phyloP scores from a whole-genome alignment of 2,329 filamentous ascomycete species.

The Arthroderma sp. region DNA sequence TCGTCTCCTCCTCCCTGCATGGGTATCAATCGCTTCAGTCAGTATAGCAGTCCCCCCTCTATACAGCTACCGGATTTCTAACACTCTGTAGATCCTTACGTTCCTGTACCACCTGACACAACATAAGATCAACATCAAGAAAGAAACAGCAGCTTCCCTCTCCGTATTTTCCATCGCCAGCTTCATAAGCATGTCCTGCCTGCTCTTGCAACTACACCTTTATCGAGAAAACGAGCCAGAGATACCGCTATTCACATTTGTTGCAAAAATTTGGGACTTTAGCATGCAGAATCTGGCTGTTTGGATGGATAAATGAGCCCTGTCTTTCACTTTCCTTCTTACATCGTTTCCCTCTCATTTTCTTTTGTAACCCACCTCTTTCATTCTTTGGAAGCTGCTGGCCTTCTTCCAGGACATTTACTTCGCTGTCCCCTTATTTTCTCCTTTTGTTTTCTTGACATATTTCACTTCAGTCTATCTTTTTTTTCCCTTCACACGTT shows the following conservation, averaged over 20 bases:
- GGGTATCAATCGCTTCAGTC: constrained; percentile 66
- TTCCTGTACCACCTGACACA: constrained; percentile 65
- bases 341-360: too few species aligned
- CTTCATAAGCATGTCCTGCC: constrained; percentile 59
- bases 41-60: constrained; percentile 13
- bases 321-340: too few species aligned
- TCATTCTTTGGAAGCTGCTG: too few species aligned
- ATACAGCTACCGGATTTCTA: background rate
- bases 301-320: constrained; percentile 6
- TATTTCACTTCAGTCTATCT: background rate
- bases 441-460: background rate
- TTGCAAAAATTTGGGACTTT: constrained; percentile 29
- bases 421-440: background rate
- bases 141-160: constrained; percentile 65
- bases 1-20: constrained; percentile 58
- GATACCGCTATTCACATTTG: constrained; percentile 43
- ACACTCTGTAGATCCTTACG: constrained; percentile 48
- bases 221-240: constrained; percentile 48
- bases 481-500: background rate
- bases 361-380: too few species aligned
- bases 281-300: constrained; percentile 12
- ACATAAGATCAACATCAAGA: constrained; percentile 65
- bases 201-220: constrained; percentile 54
- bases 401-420: too few species aligned
- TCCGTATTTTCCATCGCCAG: constrained; percentile 64